Percentiles rank a stretch among this genome's conserved stretches.
phyloP scores from a whole-genome alignment of 2,329 filamentous ascomycete genomes.

The Fusarium keratoplasticum region DNA sequence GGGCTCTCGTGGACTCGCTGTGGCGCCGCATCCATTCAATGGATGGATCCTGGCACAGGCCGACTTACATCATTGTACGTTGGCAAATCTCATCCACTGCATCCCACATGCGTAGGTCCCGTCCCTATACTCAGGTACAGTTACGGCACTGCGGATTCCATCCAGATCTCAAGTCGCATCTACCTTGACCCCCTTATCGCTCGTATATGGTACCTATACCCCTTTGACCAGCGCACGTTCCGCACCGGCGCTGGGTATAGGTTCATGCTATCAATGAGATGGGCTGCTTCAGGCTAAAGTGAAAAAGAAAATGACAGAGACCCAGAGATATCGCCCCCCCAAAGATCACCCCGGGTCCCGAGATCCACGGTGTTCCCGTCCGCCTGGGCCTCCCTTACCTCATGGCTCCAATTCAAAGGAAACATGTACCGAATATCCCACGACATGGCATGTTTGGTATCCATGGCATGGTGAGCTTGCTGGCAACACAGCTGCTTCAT shows the following conservation, averaged over 20 bases:
- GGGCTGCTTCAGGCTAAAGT: slow-evolving; percentile 30
- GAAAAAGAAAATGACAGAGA: not conserved
- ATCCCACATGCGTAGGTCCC: slow-evolving; percentile 22
- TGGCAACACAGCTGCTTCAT: slow-evolving; percentile 2
- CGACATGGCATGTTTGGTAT: slow-evolving; percentile 34
- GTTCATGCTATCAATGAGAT: slow-evolving; percentile 33
- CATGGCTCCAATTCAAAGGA: slow-evolving; percentile 6
- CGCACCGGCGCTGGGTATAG: slow-evolving; percentile 24
- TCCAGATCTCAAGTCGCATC: slow-evolving; percentile 30
- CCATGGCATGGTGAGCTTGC: slow-evolving; percentile 25
- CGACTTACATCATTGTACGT: slow-evolving; percentile 45
- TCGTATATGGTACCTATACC: slow-evolving; percentile 6
- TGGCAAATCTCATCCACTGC: slow-evolving; percentile 18
- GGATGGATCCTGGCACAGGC: slow-evolving; percentile 29
- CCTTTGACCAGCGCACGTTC: slow-evolving; percentile 30
- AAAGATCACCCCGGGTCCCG: slow-evolving; percentile 27
- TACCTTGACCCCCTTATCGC: slow-evolving; percentile 16
- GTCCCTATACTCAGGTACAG: slow-evolving; percentile 26
- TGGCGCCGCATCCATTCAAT: slow-evolving; percentile 27
- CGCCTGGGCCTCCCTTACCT: slow-evolving; percentile 25
- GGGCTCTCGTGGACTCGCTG: slow-evolving; percentile 32
- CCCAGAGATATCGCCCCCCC: slow-evolving; percentile 20
- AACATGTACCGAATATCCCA: slow-evolving; percentile 25
- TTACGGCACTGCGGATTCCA: slow-evolving; percentile 11
- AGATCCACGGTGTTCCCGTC: slow-evolving; percentile 35